These are phyloP conservation scores for Iris macrosiphon DNA, from an alignment of 106 monocot species.

Conservation along the genomic window DNA sequence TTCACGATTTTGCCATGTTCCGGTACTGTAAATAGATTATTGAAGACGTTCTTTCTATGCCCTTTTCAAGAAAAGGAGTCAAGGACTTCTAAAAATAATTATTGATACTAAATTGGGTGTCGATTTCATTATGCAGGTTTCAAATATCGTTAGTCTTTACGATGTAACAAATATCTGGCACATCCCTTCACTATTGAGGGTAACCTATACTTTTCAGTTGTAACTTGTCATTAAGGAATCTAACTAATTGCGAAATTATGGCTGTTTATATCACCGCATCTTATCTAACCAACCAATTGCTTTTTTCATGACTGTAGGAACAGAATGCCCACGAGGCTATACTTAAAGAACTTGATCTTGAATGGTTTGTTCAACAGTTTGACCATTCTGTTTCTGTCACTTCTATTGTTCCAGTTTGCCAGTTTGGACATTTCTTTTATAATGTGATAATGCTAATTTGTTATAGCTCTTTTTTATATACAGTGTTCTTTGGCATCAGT, in stretches of 20 bases:
- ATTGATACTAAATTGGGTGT: too few relatives aligned
- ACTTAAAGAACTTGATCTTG: constrained; percentile 44
- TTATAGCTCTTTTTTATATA: not conserved
- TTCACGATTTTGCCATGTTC: constrained; percentile 60
- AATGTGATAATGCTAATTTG: not conserved
- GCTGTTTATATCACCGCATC: not conserved
- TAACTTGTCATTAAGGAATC: too few relatives aligned
- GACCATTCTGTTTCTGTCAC: not conserved
- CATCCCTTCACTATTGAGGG: constrained; percentile 29
- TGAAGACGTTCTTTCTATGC: not conserved
- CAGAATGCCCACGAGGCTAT: constrained; percentile 62
- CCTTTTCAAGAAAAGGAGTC: not conserved
- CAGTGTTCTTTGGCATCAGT: constrained; percentile 26
- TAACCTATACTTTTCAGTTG: constrained; percentile 6
- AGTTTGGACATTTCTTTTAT: not conserved
- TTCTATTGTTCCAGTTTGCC: not conserved
- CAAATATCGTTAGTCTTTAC: constrained; percentile 49
- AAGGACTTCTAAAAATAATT: not conserved
- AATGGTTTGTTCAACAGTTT: constrained; percentile 23
- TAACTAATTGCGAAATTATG: not conserved
- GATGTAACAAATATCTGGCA: constrained; percentile 74
- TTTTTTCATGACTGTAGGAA: constrained; percentile 22
- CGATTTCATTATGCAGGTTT: constrained; percentile 25
- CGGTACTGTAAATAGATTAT: constrained; percentile 21
- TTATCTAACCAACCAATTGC: not conserved